Percentiles rank a stretch among this genome's conserved stretches.
Evolutionary conservation across 2,329 filamentous ascomycete species (phyloP).

Genomic region (Endoconidiophora polonica): DNA sequence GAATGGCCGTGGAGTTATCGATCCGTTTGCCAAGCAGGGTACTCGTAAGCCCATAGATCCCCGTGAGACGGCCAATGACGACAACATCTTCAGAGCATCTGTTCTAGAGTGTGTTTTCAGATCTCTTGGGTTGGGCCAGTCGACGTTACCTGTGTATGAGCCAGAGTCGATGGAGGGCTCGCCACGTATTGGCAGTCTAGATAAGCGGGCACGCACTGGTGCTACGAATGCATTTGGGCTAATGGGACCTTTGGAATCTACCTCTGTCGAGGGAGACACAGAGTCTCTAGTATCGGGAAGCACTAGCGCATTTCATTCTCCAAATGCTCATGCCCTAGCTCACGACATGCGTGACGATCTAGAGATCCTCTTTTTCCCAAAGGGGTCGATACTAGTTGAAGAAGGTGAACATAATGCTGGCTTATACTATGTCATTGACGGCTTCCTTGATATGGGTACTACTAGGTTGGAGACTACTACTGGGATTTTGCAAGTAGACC

Average conservation of each 20-base stretch:
- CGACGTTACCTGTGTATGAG: conserved; percentile 47
- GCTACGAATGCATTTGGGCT: conserved; percentile 70
- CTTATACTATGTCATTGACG: conserved; percentile 93
- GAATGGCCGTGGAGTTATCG: conserved; percentile 8
- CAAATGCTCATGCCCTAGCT: conserved; percentile 48
- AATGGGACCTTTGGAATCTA: conserved; percentile 63
- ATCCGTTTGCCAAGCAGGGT: conserved; percentile 12
- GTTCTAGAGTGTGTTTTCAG: conserved; percentile 94
- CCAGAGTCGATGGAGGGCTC: conserved; percentile 68
- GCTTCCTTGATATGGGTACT: conserved; percentile 64
- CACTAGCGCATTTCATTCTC: conserved; percentile 40
- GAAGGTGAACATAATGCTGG: conserved; percentile 95
- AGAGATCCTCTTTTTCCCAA: conserved; percentile 93
- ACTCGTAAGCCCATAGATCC: conserved; percentile 34
- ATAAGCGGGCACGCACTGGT: background rate
- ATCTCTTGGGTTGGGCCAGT: conserved; percentile 65
- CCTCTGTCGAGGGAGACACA: conserved; percentile 61
- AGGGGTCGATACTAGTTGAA: conserved; percentile 85
- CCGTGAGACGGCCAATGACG: conserved; percentile 74
- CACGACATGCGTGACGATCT: conserved; percentile 81
- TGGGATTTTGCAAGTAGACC: conserved; percentile 12
- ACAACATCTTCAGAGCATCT: conserved; percentile 72
- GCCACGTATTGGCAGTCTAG: conserved; percentile 45
- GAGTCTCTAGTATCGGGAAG: conserved; percentile 68
- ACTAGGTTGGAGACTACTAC: conserved; percentile 7